Base-by-base conservation (phyloP, 2,329 filamentous ascomycete genomes). In the Mariannaea sp. region DNA sequence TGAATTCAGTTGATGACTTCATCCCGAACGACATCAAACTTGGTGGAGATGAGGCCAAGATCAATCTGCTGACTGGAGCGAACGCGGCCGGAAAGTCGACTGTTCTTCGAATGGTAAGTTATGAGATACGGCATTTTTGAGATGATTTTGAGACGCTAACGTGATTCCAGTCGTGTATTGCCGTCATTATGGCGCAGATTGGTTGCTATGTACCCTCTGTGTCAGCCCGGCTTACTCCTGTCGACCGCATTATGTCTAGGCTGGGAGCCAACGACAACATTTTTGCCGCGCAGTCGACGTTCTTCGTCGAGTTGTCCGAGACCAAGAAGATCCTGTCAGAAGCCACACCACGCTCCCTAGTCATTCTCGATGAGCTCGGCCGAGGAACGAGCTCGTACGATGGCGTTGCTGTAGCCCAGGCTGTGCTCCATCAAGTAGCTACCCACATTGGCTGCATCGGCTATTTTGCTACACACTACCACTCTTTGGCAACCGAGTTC, bases 241-340 rank as follows among this genome's bases (percentile, higher is more conserved):
- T 96, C 3, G 94, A 99, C 70, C 90, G 94, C 49, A 97, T 99
- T 77, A 99, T 99, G 94, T 97, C 93, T 8, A 90, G 94, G 39
- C 84, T 99, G 0, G 94, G 94, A 8, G 94, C 94, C 41, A 96
- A 97, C 67, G 94, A 99, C 83, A 97, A 97, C 73, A 99, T 99
- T 65, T 97, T 99, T 69, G 94, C 93, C 1, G 90, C 93, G 0
- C 94, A 99, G 72, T 96, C 90, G 12, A 99, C 94, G 2, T 99
- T 99, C 79, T 97, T 99, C 68, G 93, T 99, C 22, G 94, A 99
- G 73, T 78, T 99, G 2, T 92, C 92, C 0, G 94, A 99, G 71
- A 99, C 94, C 0, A 96, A 97, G 77, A 97, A 97, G 79, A 99
- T 99, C 44, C 80, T 99, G 1, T 86, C 90, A 0, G 94, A 97